Evolutionary conservation across 1,139 yeast species (phyloP).

Genomic region (Geotrichum phurueaensis): DNA sequence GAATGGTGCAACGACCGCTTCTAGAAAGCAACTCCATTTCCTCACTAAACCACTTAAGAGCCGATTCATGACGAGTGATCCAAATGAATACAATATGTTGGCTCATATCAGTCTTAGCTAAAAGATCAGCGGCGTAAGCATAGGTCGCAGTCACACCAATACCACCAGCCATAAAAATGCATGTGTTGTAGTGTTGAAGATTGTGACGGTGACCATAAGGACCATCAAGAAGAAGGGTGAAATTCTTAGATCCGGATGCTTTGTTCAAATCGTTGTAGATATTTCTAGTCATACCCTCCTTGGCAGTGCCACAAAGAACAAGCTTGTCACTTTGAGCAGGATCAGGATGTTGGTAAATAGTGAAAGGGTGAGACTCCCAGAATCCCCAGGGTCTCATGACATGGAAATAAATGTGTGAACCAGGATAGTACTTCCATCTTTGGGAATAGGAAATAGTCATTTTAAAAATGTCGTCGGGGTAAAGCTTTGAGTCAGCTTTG

Average conservation of each 20-base stretch:
- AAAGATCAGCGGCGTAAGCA: conserved; percentile 24
- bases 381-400: conserved; percentile 35
- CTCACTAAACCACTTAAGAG: conserved; percentile 47
- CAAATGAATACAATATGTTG: conserved; percentile 44
- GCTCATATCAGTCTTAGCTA: conserved; percentile 4
- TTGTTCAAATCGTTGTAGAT: conserved; percentile 23
- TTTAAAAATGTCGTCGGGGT: conserved; percentile 37
- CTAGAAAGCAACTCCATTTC: conserved; percentile 40
- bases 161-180: conserved; percentile 55
- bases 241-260: not conserved
- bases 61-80: conserved; percentile 43
- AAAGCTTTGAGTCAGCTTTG: conserved; percentile 23
- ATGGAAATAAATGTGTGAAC: conserved; percentile 46
- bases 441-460: conserved; percentile 41
- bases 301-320: conserved; percentile 35
- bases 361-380: conserved; percentile 62
- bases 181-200: conserved; percentile 45
- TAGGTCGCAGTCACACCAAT: conserved; percentile 58
- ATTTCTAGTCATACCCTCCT: conserved; percentile 29
- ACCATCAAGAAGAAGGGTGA: conserved; percentile 47
- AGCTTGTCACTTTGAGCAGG: conserved; percentile 25
- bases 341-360: conserved; percentile 37
- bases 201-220: conserved; percentile 51
- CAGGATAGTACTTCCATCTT: conserved; percentile 36
- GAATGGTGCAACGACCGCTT: conserved; percentile 32